These are phyloP conservation scores for Rubia tinctorum DNA, from an alignment of 305 asterid genomes.

Conservation along the genomic window DNA sequence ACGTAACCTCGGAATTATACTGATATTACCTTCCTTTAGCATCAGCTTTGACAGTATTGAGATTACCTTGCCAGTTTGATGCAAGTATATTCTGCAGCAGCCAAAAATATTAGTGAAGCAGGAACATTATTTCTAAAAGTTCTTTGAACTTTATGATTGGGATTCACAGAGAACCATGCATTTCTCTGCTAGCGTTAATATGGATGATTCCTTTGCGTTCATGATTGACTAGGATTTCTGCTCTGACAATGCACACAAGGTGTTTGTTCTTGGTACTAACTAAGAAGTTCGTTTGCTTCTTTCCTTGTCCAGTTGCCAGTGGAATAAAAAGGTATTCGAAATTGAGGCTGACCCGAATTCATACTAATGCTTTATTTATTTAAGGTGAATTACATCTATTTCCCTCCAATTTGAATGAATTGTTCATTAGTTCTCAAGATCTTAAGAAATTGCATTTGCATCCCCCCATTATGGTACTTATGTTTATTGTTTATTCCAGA, in stretches of 20 bases:
- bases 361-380: no score
- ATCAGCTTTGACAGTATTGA: constrained; percentile 80
- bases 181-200: constrained; percentile 59
- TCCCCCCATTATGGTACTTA: no score
- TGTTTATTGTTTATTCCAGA: no score
- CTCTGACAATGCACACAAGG: constrained; percentile 13
- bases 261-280: constrained; percentile 23
- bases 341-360: neutral
- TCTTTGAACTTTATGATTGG: no score
- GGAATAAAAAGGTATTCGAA: no score
- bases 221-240: constrained; percentile 16
- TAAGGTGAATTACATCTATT: no score
- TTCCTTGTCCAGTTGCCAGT: neutral
- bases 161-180: constrained; percentile 52
- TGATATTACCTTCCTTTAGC: constrained; percentile 61
- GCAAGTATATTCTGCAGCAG: constrained; percentile 62
- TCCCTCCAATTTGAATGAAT: neutral
- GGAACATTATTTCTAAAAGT: no score
- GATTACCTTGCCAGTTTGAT: constrained; percentile 82
- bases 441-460: no score
- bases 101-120: neutral
- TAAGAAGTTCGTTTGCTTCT: neutral
- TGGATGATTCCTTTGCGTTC: constrained; percentile 50
- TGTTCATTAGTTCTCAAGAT: no score
- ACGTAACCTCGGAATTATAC: neutral